These are phyloP conservation scores for Periconia digitata DNA, from an alignment of 2,329 filamentous ascomycete genomes.

Conservation along the genomic window DNA sequence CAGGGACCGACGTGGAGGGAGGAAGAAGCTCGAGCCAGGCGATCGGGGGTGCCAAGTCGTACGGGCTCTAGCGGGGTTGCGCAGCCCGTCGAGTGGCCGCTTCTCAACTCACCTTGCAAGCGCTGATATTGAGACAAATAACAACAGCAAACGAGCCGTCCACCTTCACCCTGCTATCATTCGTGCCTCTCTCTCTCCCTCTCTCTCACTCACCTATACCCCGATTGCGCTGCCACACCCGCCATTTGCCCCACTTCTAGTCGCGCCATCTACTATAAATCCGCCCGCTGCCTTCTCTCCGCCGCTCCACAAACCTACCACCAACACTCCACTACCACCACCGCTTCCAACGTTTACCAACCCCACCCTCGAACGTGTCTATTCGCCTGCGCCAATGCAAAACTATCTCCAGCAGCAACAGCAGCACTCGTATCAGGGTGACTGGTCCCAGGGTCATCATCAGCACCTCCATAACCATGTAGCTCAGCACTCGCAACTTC, in stretches of 20 bases:
- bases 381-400: constrained; percentile 49
- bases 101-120: not conserved
- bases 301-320: not conserved
- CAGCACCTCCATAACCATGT: constrained; percentile 44
- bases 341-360: constrained; percentile 5
- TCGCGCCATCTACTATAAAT: not conserved
- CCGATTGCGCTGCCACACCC: not conserved
- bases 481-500: constrained; percentile 43
- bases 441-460: constrained; percentile 53
- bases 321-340: constrained; percentile 7
- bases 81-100: not conserved
- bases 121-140: not conserved
- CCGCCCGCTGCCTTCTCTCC: not conserved
- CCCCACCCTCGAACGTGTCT: constrained; percentile 9
- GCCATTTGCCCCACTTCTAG: not conserved
- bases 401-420: constrained; percentile 67
- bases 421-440: constrained; percentile 55
- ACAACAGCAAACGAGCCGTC: not conserved
- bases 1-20: not conserved
- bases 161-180: not conserved
- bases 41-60: constrained; percentile 1
- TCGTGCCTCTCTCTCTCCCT: not conserved
- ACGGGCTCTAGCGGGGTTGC: not conserved
- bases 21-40: not conserved
- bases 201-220: not conserved